phyloP scores from a whole-genome alignment of 2,329 filamentous ascomycete genomes.

The Colletotrichum karsti region DNA sequence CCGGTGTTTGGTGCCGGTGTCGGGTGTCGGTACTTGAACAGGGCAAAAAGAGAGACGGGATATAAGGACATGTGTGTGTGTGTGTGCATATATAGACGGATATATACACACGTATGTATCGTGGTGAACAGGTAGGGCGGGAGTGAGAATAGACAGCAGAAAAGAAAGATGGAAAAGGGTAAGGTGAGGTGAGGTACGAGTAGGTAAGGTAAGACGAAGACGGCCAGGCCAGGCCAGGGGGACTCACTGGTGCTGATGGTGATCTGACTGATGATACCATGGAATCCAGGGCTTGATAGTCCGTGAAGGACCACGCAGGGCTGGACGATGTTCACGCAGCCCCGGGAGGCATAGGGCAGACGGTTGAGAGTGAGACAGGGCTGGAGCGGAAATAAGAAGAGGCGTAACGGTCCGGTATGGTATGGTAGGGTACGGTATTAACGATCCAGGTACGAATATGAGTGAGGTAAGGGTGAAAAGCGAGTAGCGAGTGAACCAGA shows the following conservation, averaged over 20 bases:
- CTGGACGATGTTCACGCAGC: constrained; percentile 6
- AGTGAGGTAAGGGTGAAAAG: no score
- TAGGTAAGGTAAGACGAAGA: background rate
- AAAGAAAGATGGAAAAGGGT: background rate
- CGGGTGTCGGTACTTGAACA: background rate
- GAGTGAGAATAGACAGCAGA: background rate
- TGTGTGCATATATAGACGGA: background rate
- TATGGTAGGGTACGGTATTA: no score
- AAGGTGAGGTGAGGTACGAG: background rate
- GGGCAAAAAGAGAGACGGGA: background rate
- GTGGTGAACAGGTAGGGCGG: no score
- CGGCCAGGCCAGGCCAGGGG: background rate
- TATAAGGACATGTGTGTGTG: no score
- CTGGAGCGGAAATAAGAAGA: background rate
- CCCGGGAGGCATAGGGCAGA: background rate
- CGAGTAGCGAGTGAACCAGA: no score
- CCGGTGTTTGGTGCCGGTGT: no score
- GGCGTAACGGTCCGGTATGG: no score
- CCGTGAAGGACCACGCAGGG: background rate
- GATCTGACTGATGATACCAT: background rate
- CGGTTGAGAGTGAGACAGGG: background rate
- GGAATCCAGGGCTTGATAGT: background rate
- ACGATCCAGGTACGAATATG: no score
- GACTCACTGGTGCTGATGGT: constrained; percentile 10
- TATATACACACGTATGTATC: background rate